phyloP scores from a whole-genome alignment of 1,284 basidiomycete species.

The Puccinia novopanici region DNA sequence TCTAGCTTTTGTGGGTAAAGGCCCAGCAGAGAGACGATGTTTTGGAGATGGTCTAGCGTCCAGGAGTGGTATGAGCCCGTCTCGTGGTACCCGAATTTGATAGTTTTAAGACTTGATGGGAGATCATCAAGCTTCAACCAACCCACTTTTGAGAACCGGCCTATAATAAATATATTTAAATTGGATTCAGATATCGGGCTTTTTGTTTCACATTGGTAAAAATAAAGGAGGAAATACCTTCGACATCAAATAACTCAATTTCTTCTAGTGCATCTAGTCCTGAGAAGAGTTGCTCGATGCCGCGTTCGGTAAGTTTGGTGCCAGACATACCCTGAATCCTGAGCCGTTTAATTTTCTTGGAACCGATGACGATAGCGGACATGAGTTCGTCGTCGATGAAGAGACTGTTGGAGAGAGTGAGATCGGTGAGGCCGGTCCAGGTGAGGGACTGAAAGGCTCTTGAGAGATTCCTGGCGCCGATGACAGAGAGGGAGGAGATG shows the following conservation, averaged over 20 bases:
- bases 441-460: conserved; percentile 21
- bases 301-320: conserved; percentile 42
- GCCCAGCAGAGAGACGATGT: conserved; percentile 20
- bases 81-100: conserved; percentile 46
- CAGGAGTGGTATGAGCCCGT: conserved; percentile 42
- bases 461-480: conserved; percentile 31
- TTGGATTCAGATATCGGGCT: background rate
- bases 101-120: conserved; percentile 5
- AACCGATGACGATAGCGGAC: conserved; percentile 13
- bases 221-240: conserved; percentile 8
- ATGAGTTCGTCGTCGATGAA: conserved; percentile 47
- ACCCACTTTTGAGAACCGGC: conserved; percentile 43
- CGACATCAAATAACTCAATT: conserved; percentile 45
- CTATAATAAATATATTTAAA: background rate
- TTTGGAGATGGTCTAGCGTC: conserved; percentile 42
- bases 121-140: conserved; percentile 39
- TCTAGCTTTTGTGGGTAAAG: conserved; percentile 32
- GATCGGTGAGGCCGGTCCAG: conserved; percentile 24
- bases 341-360: conserved; percentile 34
- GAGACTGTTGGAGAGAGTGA: conserved; percentile 23
- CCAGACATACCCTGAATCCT: conserved; percentile 30
- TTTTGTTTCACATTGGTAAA: background rate
- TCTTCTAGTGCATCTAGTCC: conserved; percentile 30
- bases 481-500: conserved; percentile 32
- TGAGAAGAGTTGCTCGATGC: conserved; percentile 36